A percentile compares a stretch with the other conserved stretches of the same genome.
These are phyloP conservation scores for Actinomortierella ambigua DNA, from an alignment of 371 early-diverging fungal genomes.

Conservation along the genomic window DNA sequence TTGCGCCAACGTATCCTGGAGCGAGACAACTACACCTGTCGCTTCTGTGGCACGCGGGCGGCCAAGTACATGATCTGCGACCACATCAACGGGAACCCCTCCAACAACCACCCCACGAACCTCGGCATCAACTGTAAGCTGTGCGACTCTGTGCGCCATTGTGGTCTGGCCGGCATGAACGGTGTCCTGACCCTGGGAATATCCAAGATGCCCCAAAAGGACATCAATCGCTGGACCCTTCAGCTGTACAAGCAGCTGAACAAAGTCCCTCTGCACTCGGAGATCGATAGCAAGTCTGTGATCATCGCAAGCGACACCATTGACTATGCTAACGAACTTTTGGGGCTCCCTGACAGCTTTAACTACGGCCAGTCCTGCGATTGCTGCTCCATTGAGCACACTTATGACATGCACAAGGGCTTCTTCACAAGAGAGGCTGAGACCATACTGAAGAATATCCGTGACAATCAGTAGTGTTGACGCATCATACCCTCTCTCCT, in stretches of 20 bases:
- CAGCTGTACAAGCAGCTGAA: conserved; percentile 15
- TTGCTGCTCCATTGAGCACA: conserved; percentile 13
- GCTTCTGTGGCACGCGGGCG: conserved; percentile 26
- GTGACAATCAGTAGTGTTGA: too few relatives aligned
- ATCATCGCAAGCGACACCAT: conserved; percentile 12
- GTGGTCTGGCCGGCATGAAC: conserved; percentile 20
- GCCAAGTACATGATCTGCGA: conserved; percentile 21
- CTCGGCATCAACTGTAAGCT: conserved; percentile 20
- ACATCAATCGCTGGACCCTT: conserved; percentile 21
- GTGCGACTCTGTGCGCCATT: conserved; percentile 19
- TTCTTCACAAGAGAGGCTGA: conserved; percentile 16
- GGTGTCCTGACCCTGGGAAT: conserved; percentile 17
- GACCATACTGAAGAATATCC: conserved; percentile 3
- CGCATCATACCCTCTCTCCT: too few relatives aligned
- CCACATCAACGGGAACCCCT: conserved; percentile 19
- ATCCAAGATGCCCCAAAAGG: conserved; percentile 19
- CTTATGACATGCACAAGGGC: conserved; percentile 24
- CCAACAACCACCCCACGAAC: conserved; percentile 21
- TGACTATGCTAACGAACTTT: conserved; percentile 18
- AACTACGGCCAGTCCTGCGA: conserved; percentile 15
- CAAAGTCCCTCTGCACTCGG: conserved; percentile 10
- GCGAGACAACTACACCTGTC: conserved; percentile 21
- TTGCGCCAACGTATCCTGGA: conserved; percentile 9
- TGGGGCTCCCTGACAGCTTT: conserved; percentile 7
- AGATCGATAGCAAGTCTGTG: conserved; percentile 16